Conservation (phyloP, 2,329 filamentous ascomycete genomes). For the Ambrosiella cleistominuta region DNA sequence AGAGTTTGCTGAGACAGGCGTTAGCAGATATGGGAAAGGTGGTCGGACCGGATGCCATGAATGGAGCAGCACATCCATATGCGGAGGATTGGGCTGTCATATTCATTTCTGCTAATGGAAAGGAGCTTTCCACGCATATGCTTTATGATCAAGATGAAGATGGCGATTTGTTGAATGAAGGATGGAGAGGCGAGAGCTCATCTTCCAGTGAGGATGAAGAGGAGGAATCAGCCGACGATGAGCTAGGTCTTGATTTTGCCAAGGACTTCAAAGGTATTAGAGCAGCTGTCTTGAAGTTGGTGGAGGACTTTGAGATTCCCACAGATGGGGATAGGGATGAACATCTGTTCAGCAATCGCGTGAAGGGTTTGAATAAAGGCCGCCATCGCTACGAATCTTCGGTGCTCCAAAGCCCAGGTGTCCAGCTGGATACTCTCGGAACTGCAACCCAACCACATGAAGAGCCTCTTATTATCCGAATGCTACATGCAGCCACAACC, state of each 20-base stretch:
- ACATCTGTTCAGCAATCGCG: slow-evolving; percentile 49
- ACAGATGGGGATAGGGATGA: slow-evolving; percentile 34
- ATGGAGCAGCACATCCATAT: slow-evolving; percentile 58
- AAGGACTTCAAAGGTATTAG: slow-evolving; percentile 69
- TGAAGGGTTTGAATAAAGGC: slow-evolving; percentile 42
- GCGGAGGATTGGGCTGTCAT: slow-evolving; percentile 70
- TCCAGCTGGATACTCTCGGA: too few species aligned
- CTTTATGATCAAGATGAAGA: slow-evolving; percentile 50
- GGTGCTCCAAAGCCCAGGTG: slow-evolving; percentile 18
- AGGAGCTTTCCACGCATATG: slow-evolving; percentile 52
- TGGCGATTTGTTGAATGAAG: slow-evolving; percentile 26
- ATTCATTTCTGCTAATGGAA: slow-evolving; percentile 59
- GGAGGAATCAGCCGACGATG: not conserved
- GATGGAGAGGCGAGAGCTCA: not conserved
- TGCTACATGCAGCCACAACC: slow-evolving; percentile 59
- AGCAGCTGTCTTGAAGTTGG: slow-evolving; percentile 61
- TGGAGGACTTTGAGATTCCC: slow-evolving; percentile 68
- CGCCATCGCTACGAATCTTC: slow-evolving; percentile 28
- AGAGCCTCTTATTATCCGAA: slow-evolving; percentile 43
- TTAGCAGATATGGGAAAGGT: slow-evolving; percentile 53
- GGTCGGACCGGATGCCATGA: slow-evolving; percentile 44
- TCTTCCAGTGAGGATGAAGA: not conserved
- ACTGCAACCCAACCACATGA: slow-evolving; percentile 14
- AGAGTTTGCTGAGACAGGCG: slow-evolving; percentile 46
- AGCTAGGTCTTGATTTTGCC: slow-evolving; percentile 43